phyloP scores from a whole-genome alignment of 352 stramenopile genomes.

The Elongisporangium undulatum region DNA sequence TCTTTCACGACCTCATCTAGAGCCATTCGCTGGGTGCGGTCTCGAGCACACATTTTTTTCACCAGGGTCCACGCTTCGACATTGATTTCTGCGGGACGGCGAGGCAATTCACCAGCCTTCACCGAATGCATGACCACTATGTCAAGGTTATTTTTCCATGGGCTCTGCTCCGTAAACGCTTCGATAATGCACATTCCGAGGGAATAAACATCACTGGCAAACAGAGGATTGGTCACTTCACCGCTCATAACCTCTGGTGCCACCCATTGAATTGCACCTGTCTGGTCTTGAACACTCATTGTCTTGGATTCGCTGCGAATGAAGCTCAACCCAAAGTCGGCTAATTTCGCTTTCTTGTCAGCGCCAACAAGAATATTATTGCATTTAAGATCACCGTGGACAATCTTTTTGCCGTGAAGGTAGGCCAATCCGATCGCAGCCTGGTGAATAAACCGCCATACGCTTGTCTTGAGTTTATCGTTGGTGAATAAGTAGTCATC shows the following conservation, averaged over 20 bases:
- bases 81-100: too few relatives aligned
- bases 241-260: slow-evolving; percentile 5
- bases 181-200: slow-evolving; percentile 14
- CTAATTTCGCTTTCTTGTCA: slow-evolving; percentile 11
- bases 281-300: background rate
- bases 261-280: background rate
- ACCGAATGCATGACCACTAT: too few relatives aligned
- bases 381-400: slow-evolving; percentile 76
- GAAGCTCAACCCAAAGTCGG: slow-evolving; percentile 22
- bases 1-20: too few relatives aligned
- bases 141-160: background rate
- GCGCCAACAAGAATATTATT: slow-evolving; percentile 66
- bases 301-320: slow-evolving; percentile 1
- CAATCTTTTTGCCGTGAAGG: slow-evolving; percentile 34
- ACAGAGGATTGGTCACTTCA: background rate
- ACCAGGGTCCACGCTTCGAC: too few relatives aligned
- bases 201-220: slow-evolving; percentile 10
- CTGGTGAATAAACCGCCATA: slow-evolving; percentile 29
- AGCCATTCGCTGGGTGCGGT: too few relatives aligned
- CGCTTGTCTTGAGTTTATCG: background rate
- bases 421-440: slow-evolving; percentile 30
- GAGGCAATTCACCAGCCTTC: too few relatives aligned
- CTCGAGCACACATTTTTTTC: too few relatives aligned
- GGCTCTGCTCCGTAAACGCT: slow-evolving; percentile 1
- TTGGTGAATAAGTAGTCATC: background rate